Base-by-base conservation (phyloP, 805 yeast species). In the Metschnikowia noctiluminum region DNA sequence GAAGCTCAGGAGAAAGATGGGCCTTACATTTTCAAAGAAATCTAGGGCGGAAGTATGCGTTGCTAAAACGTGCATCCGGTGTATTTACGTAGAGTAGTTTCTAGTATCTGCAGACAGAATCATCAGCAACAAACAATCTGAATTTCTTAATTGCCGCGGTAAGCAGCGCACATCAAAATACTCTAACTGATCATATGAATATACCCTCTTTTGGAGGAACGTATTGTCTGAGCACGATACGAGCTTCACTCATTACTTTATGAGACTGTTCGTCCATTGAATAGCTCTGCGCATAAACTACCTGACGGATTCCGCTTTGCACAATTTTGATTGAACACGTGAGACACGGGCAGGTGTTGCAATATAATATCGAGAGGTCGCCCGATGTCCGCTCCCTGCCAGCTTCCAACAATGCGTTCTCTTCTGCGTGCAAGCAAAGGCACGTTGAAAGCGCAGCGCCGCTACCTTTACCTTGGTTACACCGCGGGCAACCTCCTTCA, bases 341-440 rank as follows among this genome's bases (percentile, higher is more conserved):
- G 50, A 94, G 72, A 63, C 99, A 94, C 0, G 99, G 99, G 61
- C 99, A 88, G 0, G 99, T 94, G 65, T 94, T 94, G 69, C 99
- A 94, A 64, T 94, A 94, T 49, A 90, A 67, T 0, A 81, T 82
- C 8, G 88, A 83, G 16, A 57, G 61, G 10, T 67, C 68, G 0
- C 87, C 87, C 7, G 68, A 66, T 10, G 89, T 78, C 48, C 98
- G 72, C 55, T 87, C 96, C 54, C 97, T 76, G 1, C 99, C 99
- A 7, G 97, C 89, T 64, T 94, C 99, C 43, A 94, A 66, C 36
- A 94, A 71, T 0, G 99, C 98, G 64, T 94, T 94, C 59, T 94
- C 99, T 64, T 94, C 99, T 0, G 98, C 99, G 65, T 94, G 99
- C 32, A 94, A 68, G 65, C 99, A 94, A 42, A 94, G 68, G 65